Base-by-base conservation (phyloP, 2,329 filamentous ascomycete genomes). In the Beauveria pseudobassiana region DNA sequence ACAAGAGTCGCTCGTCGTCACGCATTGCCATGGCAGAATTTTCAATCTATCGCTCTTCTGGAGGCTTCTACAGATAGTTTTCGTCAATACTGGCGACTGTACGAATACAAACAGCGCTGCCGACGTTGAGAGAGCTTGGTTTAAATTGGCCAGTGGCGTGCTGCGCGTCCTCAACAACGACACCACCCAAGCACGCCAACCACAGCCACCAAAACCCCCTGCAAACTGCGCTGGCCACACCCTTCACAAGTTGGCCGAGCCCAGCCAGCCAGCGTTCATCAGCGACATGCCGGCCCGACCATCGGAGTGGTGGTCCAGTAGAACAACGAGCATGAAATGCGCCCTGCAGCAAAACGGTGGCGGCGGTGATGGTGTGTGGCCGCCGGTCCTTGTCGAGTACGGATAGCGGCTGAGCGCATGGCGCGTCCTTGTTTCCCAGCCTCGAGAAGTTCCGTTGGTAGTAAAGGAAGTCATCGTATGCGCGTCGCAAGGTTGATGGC, bases 261-360 rank as follows among this genome's bases (percentile, higher is more conserved):
- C 48, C 46, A 59, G 45, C 56, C 38, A 51, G 56, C 20, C 56
- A 59, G 56, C 56, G 56, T 38, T 24, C 46, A 43, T 28, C 34
- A 51, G 56, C 56, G 46, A 50, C 46, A 51, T 59, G 46, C 46
- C 48, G 30, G 54, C 22, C 56, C 56, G 56, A 38, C 46, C 48
- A 52, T 59, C 48, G 56, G 56, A 18, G 3, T 18, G 10, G 43
- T 24, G 14, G 22, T 26, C 46, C 43, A 46, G 20, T 20, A 40
- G 34, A 22, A 38, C n/a, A 22, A 20, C 12, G 28, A 28, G 20
- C 34, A 43, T 38, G 34, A 46, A 38, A 14, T 38, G 20, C 43
- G 43, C 55, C 55, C 30, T 50, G 55, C 55, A 58, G 55, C 34
- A 38, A 20, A 40, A 50, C 55, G 45, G 55, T 58, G 55, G 55